Conservation (phyloP, 768 basidiomycete species). For the Pseudohyphozyma bogoriensis region DNA sequence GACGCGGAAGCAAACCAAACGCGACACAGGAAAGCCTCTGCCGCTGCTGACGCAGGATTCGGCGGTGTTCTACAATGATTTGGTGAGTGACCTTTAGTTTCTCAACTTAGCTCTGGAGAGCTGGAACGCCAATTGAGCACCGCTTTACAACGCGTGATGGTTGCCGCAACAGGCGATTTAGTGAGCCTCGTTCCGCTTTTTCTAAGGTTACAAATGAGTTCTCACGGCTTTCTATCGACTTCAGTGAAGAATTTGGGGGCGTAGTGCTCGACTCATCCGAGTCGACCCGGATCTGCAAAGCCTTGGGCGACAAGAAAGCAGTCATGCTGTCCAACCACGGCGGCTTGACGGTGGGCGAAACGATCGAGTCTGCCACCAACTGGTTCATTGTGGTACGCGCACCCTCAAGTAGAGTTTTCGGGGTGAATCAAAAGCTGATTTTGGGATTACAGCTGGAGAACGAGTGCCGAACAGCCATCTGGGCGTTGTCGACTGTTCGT, state of each 20-base stretch:
- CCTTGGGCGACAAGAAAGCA: constrained; percentile 31
- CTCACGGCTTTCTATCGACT: too few species aligned
- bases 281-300: constrained; percentile 19
- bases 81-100: background rate
- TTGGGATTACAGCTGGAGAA: background rate
- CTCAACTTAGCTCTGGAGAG: too few species aligned
- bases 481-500: background rate
- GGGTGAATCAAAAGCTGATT: too few species aligned
- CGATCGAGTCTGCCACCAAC: constrained; percentile 6
- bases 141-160: too few species aligned
- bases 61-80: constrained; percentile 9
- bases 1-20: too few species aligned
- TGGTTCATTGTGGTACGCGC: constrained; percentile 6
- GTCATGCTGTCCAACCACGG: constrained; percentile 33
- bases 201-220: too few species aligned
- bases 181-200: too few species aligned
- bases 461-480: constrained; percentile 1
- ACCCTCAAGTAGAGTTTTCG: too few species aligned
- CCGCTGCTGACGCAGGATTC: constrained; percentile 9
- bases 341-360: constrained; percentile 30
- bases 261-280: constrained; percentile 30
- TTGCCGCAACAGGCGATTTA: too few species aligned
- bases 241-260: constrained; percentile 26
- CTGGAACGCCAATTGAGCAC: too few species aligned
- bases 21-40: background rate